Evolutionary conservation across 2,329 filamentous ascomycete genomes (phyloP).

Genomic region (Niveomyces coronatus): DNA sequence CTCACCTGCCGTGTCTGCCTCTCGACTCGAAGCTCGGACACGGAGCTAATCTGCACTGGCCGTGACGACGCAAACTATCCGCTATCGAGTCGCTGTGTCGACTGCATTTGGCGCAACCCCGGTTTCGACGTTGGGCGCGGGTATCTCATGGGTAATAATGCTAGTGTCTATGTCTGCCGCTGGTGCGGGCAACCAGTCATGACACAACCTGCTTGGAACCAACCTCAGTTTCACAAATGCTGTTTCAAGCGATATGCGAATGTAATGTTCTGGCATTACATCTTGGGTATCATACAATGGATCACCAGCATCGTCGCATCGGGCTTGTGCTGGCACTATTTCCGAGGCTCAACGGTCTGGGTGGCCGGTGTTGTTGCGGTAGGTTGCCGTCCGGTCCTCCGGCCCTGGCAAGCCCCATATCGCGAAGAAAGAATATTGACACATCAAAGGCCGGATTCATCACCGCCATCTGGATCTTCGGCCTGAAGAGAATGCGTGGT

Average conservation of each 20-base stretch:
- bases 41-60: constrained; percentile 23
- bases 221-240: constrained; percentile 29
- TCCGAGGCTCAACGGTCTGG: constrained; percentile 26
- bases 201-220: constrained; percentile 19
- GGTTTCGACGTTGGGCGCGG: constrained; percentile 28
- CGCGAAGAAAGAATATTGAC: no score
- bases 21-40: constrained; percentile 20
- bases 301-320: constrained; percentile 24
- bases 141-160: constrained; percentile 26
- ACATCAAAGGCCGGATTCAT: constrained; percentile 25
- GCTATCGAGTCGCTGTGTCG: constrained; percentile 29
- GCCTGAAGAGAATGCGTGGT: constrained; percentile 24
- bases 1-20: constrained; percentile 33
- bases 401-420: no score
- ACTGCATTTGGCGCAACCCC: constrained; percentile 24
- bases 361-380: constrained; percentile 12
- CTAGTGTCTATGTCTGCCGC: constrained; percentile 29
- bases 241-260: constrained; percentile 30
- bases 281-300: constrained; percentile 29
- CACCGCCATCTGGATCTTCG: constrained; percentile 24
- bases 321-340: constrained; percentile 29
- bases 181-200: constrained; percentile 34
- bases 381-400: background rate
- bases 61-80: constrained; percentile 23
- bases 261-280: constrained; percentile 27